Base-by-base conservation (phyloP, 2,329 filamentous ascomycete genomes). In the Cordyceps cicadae region DNA sequence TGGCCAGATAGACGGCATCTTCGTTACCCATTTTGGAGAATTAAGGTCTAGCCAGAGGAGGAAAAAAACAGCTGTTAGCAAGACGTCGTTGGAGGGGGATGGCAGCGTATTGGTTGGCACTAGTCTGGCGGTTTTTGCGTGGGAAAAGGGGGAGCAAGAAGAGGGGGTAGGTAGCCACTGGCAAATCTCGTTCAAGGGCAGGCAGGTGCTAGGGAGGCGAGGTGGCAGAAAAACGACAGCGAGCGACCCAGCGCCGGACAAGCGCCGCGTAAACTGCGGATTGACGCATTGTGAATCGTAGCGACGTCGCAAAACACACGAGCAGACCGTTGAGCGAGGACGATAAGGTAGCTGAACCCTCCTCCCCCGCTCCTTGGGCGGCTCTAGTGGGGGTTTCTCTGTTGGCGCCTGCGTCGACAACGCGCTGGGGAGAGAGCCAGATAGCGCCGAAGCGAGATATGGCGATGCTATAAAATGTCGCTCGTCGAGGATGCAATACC, bases 1-100 rank as follows among this genome's bases (percentile, higher is more conserved):
- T 97, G 81, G 94, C 94, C 78, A 97, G 89, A 81, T 97, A 97
- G 75, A 99, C 94, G 74, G 92, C 93, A 83, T 97, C 92, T 86
- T 97, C 93, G 85, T 96, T 91, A 87, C 90, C 92, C 93, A 97
- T 97, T 83, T 83, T 92, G 83, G 76, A 79, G 70, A 68, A 49
- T 71, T 69, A 60, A 63, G 62, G 54, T 60, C 52, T 54, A 57
- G 57, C 58, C 34, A 39, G 65, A 68, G 66, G 67, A 24, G 2
- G 24, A 24, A 67, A 66, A 68, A 67, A 67, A 67, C 54, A 62
- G 64, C n/a, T 21, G 53, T 59, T 64, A 63, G 64, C 58, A 62
- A 64, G 67, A 66, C 66, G 64, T 64, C 63, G 66, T 68, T 49
- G 19, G 41, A 11, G 26, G 21, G 48, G 48, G 56, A 52, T 52